Evolutionary conservation across 306 rosid species (phyloP), one percentile per base, ranked within the genome.

Genomic region (Rosa lucieae): DNA sequence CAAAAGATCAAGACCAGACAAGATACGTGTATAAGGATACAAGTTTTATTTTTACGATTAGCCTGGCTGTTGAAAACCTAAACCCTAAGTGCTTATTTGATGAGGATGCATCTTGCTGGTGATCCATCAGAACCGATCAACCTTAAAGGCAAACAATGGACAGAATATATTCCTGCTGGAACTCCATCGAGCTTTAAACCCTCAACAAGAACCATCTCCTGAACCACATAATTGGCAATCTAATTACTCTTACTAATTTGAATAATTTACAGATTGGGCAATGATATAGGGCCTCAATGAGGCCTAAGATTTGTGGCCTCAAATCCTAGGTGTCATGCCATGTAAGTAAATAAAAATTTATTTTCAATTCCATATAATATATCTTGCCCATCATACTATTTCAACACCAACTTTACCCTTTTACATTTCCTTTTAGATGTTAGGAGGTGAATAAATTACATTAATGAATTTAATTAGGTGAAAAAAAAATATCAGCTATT

Each of bases 121-220:
- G 97, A 94, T 74, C 97, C 98, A 81, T 94, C 97, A 0, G 94
- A 91, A 63, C 98, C 94, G 12, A 87, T 42, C 93, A 94, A 90
- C 88, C 98, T 86, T 58, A 90, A 92, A 75, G 92, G 96, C 73
- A 90, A 82, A 80, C 97, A 92, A 69, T 94, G 88, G 74, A 94
- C 87, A n/a, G 86, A 70, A 77, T 94, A 92, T 59, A 89, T 18
- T 79, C 98, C 97, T 9, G 89, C 83, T 48, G 86, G 90, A 65
- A 90, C 75, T 59, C 81, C 90, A 55, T 89, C 93, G 15, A 94
- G 96, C 83, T 92, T 94, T 66, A 90, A 90, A 78, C 80, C 87
- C 82, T 94, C 97, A 82, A 90, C 94, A 5, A 88, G 92, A 87
- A 94, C 87, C 83, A 90, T 85, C 82, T 94, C 94, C 97, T 90